A percentile compares a stretch with the other conserved stretches of the same genome.
Conservation (phyloP, 2,329 filamentous ascomycete genomes). For the Xylariaceae sp. region DNA sequence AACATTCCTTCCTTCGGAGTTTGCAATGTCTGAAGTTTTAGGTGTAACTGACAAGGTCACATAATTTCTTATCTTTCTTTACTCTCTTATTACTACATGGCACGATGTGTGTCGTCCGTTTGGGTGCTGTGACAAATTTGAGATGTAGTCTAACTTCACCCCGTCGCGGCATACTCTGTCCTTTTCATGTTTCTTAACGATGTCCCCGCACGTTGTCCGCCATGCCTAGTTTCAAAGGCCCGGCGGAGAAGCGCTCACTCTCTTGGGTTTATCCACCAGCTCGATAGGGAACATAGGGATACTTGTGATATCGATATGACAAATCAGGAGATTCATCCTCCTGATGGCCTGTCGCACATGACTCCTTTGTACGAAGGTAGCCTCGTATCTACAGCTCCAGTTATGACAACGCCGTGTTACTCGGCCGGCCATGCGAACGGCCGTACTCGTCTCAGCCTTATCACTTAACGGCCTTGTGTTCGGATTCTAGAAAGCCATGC, state of each 20-base stretch:
- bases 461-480: neutral
- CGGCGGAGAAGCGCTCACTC: no score
- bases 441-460: slow-evolving; percentile 20
- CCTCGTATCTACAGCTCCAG: neutral
- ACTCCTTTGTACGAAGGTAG: slow-evolving; percentile 1
- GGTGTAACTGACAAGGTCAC: neutral
- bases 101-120: slow-evolving; percentile 15
- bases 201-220: neutral
- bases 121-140: slow-evolving; percentile 21
- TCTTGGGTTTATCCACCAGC: no score
- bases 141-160: neutral
- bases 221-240: slow-evolving; percentile 11
- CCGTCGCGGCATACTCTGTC: slow-evolving; percentile 20
- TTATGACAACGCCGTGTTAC: slow-evolving; percentile 21
- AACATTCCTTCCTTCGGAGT: neutral
- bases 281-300: no score
- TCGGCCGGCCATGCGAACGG: slow-evolving; percentile 1
- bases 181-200: slow-evolving; percentile 2
- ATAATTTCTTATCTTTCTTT: slow-evolving; percentile 7
- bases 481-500: neutral
- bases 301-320: slow-evolving; percentile 10
- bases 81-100: slow-evolving; percentile 19
- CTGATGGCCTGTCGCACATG: neutral
- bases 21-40: neutral
- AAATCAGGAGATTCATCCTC: neutral